Evolutionary conservation across 1,284 basidiomycete species (phyloP), one percentile per base, ranked within the genome.

Genomic region (Ustilago shanxiensis): DNA sequence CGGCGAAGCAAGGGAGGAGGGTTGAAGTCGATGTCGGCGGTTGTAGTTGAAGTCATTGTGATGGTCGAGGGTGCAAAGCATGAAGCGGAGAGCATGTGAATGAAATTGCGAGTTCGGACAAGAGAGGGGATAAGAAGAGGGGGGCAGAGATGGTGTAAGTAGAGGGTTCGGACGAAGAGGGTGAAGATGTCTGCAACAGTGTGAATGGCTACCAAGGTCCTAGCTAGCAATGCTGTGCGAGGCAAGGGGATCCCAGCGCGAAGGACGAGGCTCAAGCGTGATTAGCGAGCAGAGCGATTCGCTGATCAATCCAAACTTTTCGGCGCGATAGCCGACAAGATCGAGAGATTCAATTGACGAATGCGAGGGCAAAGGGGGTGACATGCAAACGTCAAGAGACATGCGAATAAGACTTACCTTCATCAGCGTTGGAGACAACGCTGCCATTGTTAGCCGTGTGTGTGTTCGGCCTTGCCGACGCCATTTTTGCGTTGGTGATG

Each of bases 391-490:
- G 51, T 7, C 16, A 33, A 52, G 28, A 16, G 1, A 11, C 4
- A 29, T 11, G 50, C n/a, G 39, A 22, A 13, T 14, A 24, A 28
- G 31, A 68, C 66, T 63, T 63, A 69, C 66, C 67, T n/a, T 70
- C 52, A 39, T 70, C 67, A 29, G 44, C 61, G 28, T 55, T 54
- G 28, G 60, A 59, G 45, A 61, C 47, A 51, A 51, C 37, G 57
- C 57, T 70, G 61, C 56, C 67, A 22, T 70, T 60, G 16, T 70
- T 60, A 16, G 60, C 58, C 24, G 47, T 24, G 52, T 64, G 67
- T 53, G 57, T 37, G 44, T 60, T 60, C 29, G 45, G 50, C 24
- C 35, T 51, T 18, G 44, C 54, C 49, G 47, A 29, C 33, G 28
- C 45, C 22, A 47, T 59, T 28, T 7, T 20, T 45, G 14, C n/a